phyloP scores from a whole-genome alignment of 2,329 filamentous ascomycete genomes.

The Aureobasidium namibiae region DNA sequence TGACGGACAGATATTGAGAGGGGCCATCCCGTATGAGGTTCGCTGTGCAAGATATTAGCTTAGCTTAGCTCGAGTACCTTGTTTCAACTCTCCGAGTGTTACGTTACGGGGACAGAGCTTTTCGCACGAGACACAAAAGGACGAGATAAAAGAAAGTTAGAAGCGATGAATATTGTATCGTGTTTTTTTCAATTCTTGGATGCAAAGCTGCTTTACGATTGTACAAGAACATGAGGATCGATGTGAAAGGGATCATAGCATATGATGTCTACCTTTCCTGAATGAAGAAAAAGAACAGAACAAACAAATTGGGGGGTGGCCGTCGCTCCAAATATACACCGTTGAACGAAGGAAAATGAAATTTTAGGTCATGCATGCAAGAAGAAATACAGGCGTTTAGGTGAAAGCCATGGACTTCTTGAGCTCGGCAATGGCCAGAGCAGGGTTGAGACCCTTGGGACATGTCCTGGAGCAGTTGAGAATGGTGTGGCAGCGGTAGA shows the following conservation, averaged over 20 bases:
- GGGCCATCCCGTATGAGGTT: background rate
- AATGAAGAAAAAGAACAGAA: background rate
- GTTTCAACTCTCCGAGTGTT: too few relatives aligned
- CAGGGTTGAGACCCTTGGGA: slow-evolving; percentile 96
- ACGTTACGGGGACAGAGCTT: too few relatives aligned
- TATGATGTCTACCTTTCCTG: background rate
- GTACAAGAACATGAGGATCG: too few relatives aligned
- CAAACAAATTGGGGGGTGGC: slow-evolving; percentile 1
- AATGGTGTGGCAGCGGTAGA: slow-evolving; percentile 99
- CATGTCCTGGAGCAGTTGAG: slow-evolving; percentile 97
- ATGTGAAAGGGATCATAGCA: too few relatives aligned
- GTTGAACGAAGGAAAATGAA: background rate
- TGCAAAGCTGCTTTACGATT: too few relatives aligned
- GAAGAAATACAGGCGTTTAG: slow-evolving; percentile 13
- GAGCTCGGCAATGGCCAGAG: slow-evolving; percentile 90
- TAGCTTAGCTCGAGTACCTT: too few relatives aligned
- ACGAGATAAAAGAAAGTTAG: too few relatives aligned
- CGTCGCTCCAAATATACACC: slow-evolving; percentile 7
- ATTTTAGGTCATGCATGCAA: background rate
- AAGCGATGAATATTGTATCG: too few relatives aligned
- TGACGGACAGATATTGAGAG: background rate
- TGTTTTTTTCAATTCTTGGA: too few relatives aligned
- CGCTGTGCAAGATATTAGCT: background rate
- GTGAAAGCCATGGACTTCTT: slow-evolving; percentile 85
- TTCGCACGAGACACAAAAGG: too few relatives aligned